phyloP scores from a whole-genome alignment of 2,329 filamentous ascomycete genomes.

The Hypoxylon sp. region DNA sequence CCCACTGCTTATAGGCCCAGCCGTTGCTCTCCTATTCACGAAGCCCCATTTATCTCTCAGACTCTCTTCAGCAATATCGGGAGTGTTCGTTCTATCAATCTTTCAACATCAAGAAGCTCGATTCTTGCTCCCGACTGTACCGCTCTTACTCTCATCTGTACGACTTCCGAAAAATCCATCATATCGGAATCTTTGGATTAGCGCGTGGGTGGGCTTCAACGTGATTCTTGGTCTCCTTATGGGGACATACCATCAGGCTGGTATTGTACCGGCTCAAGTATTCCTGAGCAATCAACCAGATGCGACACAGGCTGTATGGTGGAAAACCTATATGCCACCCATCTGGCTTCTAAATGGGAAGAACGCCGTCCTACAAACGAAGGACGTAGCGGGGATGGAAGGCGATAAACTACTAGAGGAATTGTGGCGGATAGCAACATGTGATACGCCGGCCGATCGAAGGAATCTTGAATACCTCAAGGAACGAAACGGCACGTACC shows the following conservation, averaged over 20 bases:
- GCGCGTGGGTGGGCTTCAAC: constrained; percentile 79
- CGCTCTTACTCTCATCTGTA: constrained; percentile 81
- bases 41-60: constrained; percentile 71
- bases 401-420: constrained; percentile 72
- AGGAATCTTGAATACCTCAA: constrained; percentile 70
- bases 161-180: constrained; percentile 71
- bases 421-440: constrained; percentile 72
- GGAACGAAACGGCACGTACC: constrained; percentile 74
- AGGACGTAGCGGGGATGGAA: constrained; percentile 80
- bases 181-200: constrained; percentile 68
- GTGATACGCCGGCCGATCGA: constrained; percentile 71
- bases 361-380: constrained; percentile 78
- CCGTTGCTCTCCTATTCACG: constrained; percentile 71
- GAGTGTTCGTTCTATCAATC: constrained; percentile 77
- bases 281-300: constrained; percentile 80
- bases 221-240: constrained; percentile 77
- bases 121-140: constrained; percentile 81
- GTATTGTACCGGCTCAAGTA: constrained; percentile 81
- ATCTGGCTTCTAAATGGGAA: constrained; percentile 85
- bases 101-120: constrained; percentile 87
- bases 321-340: constrained; percentile 88
- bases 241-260: constrained; percentile 87
- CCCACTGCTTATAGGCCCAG: constrained; percentile 80
- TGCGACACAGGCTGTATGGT: constrained; percentile 81
- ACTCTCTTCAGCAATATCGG: constrained; percentile 81